These are phyloP conservation scores for Venturiaceae sp. DNA, from an alignment of 2,329 filamentous ascomycete species.

Conservation along the genomic window DNA sequence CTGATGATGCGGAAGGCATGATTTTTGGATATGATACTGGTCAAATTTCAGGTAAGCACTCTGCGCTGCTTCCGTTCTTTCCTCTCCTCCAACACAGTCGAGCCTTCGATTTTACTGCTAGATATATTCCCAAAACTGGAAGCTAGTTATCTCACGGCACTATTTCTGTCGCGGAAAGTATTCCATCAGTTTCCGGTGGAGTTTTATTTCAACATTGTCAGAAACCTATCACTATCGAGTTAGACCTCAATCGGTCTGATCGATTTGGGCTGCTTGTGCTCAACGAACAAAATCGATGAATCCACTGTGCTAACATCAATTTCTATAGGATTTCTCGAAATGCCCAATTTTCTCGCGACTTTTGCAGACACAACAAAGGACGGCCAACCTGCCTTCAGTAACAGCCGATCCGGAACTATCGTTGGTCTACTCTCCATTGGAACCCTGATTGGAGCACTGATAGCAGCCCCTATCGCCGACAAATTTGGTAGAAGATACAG, in stretches of 20 bases:
- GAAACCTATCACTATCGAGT: no score
- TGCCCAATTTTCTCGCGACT: constrained; percentile 8
- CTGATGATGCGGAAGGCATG: not conserved
- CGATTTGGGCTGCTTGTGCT: no score
- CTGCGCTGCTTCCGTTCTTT: not conserved
- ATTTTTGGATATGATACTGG: constrained; percentile 10
- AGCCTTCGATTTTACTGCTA: no score
- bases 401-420: constrained; percentile 26
- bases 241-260: no score
- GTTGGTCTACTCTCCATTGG: constrained; percentile 26
- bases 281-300: not conserved
- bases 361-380: constrained; percentile 6
- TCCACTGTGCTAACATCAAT: constrained; percentile 6
- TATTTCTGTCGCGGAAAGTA: no score
- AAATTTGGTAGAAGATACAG: constrained; percentile 37
- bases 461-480: constrained; percentile 41
- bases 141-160: no score
- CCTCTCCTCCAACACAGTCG: no score
- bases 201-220: no score
- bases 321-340: constrained; percentile 8
- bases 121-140: no score
- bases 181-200: no score
- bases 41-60: constrained; percentile 5
- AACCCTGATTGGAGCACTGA: constrained; percentile 30
- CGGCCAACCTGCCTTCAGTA: constrained; percentile 15